These are phyloP conservation scores for Sungouiozyma intestinalis DNA, from an alignment of 805 yeast species.

Conservation along the genomic window DNA sequence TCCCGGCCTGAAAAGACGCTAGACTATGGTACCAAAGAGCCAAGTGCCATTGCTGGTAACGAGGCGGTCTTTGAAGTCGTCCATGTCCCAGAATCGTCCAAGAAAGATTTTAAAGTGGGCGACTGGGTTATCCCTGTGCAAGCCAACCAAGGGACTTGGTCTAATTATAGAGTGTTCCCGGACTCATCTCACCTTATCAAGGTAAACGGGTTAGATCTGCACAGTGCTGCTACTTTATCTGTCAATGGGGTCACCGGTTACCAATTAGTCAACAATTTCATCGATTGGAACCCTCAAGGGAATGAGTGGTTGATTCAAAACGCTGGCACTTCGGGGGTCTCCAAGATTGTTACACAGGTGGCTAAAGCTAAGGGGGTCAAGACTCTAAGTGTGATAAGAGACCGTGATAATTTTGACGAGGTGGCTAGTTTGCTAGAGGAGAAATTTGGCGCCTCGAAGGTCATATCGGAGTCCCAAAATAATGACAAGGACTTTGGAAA, in stretches of 20 bases:
- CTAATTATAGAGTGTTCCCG: constrained; percentile 57
- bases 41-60: constrained; percentile 83
- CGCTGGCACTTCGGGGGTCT: constrained; percentile 94
- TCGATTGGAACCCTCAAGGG: constrained; percentile 19
- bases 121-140: constrained; percentile 81
- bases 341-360: constrained; percentile 82
- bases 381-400: constrained; percentile 80
- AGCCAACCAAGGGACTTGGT: constrained; percentile 89
- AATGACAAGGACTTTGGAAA: constrained; percentile 55
- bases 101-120: constrained; percentile 43
- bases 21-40: constrained; percentile 48
- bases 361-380: constrained; percentile 70
- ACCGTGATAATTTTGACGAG: constrained; percentile 67
- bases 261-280: constrained; percentile 68
- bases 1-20: constrained; percentile 49
- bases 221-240: constrained; percentile 77
- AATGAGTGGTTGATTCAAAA: constrained; percentile 89
- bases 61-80: constrained; percentile 86
- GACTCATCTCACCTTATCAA: constrained; percentile 42
- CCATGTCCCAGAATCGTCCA: constrained; percentile 42
- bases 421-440: constrained; percentile 42
- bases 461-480: constrained; percentile 81
- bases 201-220: constrained; percentile 39
- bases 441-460: constrained; percentile 69
- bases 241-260: constrained; percentile 93